Conservation (phyloP, 164 flowering plant genomes). For the Berberis vulgaris region DNA sequence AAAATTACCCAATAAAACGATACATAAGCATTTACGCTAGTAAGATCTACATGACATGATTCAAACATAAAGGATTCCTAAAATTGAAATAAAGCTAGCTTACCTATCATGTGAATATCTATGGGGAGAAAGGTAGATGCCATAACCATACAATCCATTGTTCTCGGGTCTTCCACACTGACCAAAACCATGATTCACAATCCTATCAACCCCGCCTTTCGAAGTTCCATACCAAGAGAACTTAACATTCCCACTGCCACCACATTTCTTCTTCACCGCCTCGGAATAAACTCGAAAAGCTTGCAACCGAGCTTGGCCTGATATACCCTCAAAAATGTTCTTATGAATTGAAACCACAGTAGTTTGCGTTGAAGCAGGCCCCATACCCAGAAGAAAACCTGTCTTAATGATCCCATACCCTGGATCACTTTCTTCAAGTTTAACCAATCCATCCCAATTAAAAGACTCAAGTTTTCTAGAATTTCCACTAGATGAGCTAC, state of each 20-base stretch:
- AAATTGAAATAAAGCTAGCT: neutral
- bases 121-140: conserved; percentile 33
- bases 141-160: conserved; percentile 23
- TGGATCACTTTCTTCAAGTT: conserved; percentile 10
- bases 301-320: conserved; percentile 21
- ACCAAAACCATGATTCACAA: conserved; percentile 45
- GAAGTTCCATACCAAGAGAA: conserved; percentile 55
- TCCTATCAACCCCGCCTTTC: conserved; percentile 24
- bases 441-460: conserved; percentile 6
- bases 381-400: conserved; percentile 20
- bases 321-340: conserved; percentile 13
- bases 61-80: no score
- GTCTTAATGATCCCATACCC: conserved; percentile 9
- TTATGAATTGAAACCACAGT: conserved; percentile 22
- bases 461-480: neutral
- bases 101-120: conserved; percentile 31
- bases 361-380: conserved; percentile 4
- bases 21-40: no score
- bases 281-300: conserved; percentile 26
- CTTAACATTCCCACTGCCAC: conserved; percentile 23
- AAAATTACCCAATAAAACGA: neutral
- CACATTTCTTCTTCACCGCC: conserved; percentile 23
- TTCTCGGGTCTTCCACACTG: conserved; percentile 9
- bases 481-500: neutral
- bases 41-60: no score